Percentiles rank a stretch among this genome's conserved stretches.
These are phyloP conservation scores for Elsinoe arachidis DNA, from an alignment of 2,329 filamentous ascomycete species.

Conservation along the genomic window DNA sequence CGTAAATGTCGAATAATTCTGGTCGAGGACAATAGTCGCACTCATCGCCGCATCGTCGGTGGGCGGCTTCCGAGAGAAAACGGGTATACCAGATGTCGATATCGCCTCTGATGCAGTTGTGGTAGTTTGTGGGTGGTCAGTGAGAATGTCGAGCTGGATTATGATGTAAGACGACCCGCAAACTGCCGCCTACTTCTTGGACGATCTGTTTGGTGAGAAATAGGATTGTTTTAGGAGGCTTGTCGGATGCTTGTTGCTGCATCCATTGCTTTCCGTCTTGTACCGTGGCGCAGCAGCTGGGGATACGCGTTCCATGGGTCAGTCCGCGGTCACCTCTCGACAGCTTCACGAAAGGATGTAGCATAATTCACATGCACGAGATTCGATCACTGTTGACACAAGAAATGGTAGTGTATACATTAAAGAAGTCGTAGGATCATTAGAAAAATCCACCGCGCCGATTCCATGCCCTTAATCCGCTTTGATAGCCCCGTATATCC, in stretches of 20 bases:
- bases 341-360: not conserved
- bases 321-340: not conserved
- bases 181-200: conserved; percentile 1
- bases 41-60: conserved; percentile 18
- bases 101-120: not conserved
- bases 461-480: conserved; percentile 23
- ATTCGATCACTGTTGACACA: not conserved
- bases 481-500: conserved; percentile 56
- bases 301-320: conserved; percentile 3
- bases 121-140: too few relatives aligned
- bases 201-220: not conserved
- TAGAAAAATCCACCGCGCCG: not conserved
- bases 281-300: conserved; percentile 8
- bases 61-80: not conserved
- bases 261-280: conserved; percentile 1
- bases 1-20: conserved; percentile 39
- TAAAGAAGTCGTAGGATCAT: conserved; percentile 4
- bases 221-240: conserved; percentile 1
- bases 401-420: not conserved
- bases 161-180: conserved; percentile 8
- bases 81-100: not conserved
- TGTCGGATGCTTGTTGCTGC: conserved; percentile 1
- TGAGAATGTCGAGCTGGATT: not conserved
- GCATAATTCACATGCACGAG: too few relatives aligned
- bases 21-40: conserved; percentile 27